phyloP scores from a whole-genome alignment of 2,329 filamentous ascomycete genomes.

The Colletotrichum sp. region DNA sequence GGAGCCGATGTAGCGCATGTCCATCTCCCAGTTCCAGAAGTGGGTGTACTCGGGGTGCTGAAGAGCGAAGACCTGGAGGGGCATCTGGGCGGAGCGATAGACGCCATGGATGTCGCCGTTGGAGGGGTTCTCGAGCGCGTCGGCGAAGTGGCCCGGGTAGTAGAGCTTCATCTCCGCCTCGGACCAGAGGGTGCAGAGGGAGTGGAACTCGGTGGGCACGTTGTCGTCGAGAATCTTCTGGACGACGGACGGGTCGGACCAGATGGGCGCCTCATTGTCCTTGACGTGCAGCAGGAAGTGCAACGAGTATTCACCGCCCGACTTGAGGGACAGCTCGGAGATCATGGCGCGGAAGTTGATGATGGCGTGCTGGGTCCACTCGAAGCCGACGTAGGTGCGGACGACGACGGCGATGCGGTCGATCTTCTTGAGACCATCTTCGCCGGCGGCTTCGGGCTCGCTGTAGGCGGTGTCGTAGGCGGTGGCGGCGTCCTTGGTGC shows the following conservation, averaged over 20 bases:
- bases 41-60: constrained; percentile 68
- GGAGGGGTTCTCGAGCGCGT: constrained; percentile 65
- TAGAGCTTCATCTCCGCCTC: constrained; percentile 83
- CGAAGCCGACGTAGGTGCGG: constrained; percentile 79
- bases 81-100: constrained; percentile 68
- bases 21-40: constrained; percentile 76
- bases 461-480: not conserved
- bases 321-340: constrained; percentile 76
- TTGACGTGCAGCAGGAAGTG: constrained; percentile 88
- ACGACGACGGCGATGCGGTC: constrained; percentile 77
- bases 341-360: constrained; percentile 84
- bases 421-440: constrained; percentile 42
- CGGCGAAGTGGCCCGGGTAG: constrained; percentile 74
- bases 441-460: not conserved
- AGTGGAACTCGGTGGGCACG: constrained; percentile 76
- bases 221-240: constrained; percentile 71
- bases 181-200: constrained; percentile 83
- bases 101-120: constrained; percentile 69
- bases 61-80: constrained; percentile 68
- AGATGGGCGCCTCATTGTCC: constrained; percentile 79
- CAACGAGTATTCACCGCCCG: constrained; percentile 81
- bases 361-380: constrained; percentile 78
- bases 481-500: constrained; percentile 33
- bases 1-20: constrained; percentile 68
- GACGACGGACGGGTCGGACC: constrained; percentile 78